Base-by-base conservation (phyloP, 345 rosid genomes). In the Citrus hindsii region DNA sequence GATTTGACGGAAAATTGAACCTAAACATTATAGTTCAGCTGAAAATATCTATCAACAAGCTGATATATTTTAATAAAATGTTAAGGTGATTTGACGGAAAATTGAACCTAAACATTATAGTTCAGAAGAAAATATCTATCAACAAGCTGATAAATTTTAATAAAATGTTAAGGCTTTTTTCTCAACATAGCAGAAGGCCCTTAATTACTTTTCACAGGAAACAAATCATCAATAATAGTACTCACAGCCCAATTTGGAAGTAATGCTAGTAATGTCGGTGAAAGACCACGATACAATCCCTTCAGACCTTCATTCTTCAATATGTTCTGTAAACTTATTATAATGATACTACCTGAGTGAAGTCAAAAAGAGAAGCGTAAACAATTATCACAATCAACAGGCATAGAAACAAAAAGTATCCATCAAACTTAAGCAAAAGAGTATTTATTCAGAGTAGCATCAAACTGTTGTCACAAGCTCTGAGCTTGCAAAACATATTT, bases 221-320 rank as follows among this genome's bases (percentile, higher is more conserved):
- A 71, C 13, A 72, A 53, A 53, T 33, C 27, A 73, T 37, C 35
- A 67, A 30, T 69, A 64, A 65, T 71, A 70, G 73, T 53, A 83
- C 98, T 90, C 87, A 96, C 99, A 56, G 98, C 97, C 99, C 99
- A 96, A 73, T 92, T 96, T 4, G 99, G 98, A 70, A 93, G 97
- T 59, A 95, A 86, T 58, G 99, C 99, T 75, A 93, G 58, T 72
- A 95, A 86, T 27, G 99, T 95, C 67, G 98, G 99, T 60, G 99
- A 93, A 77, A 93, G 98, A 48, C 99, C 99, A 46, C 95, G 94
- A 74, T 95, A 95, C 87, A 95, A 62, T 70, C 99, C 99, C 83
- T 75, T 90, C 67, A 90, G 66, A 42, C 99, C 98, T 82, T 93
- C 97, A 55, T 83, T 88, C 82, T 80, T 90, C 9, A 89, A 65